Base-by-base conservation (phyloP, 2,329 filamentous ascomycete species). In the Pyrenophora teres region DNA sequence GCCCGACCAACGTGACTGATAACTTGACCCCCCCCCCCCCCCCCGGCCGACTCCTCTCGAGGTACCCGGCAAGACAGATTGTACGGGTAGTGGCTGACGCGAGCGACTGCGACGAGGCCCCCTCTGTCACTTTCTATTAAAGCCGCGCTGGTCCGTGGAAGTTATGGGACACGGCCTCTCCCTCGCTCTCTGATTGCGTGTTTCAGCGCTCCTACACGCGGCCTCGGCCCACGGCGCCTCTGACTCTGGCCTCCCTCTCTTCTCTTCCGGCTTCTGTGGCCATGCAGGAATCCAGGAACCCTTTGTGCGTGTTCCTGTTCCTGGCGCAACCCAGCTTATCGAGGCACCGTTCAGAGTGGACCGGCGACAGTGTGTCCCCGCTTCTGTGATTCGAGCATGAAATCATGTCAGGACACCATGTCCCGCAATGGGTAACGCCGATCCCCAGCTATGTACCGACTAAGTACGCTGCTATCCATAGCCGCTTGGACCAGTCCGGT, bases 351-450 rank as follows among this genome's bases (percentile, higher is more conserved):
- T 40, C 32, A 36, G 64, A 60, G 57, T 55, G 56, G 46, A 45
- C 40, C 57, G 48, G 48, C 46, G 39, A 50, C 44, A 51, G 47
- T 46, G 47, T 33, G 45, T 16, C 51, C 51, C 51, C 53, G 59
- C 52, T 40, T 27, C 31, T 48, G 48, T 63, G 60, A 63, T 62
- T 64, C 62, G 63, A 62, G 61, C 60, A 50, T 50, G 38, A 53
- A 45, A 32, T 48, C 33, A 51, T 30, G 52, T 44, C 45, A 44
- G 55, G 52, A 38, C 38, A 42, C 30, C 32, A 53, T 52, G 42
- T 39, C 48, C 60, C 48, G 60, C 52, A 52, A 49, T 60, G 54
- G 53, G 50, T 50, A 45, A 50, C 53, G 59, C 63, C 64, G 63
- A 68, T 66, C 62, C 49, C 47, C 27, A 43, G 39, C 32, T 48